Conservation (phyloP, 495 filamentous ascomycete genomes). For the Elaphomyces granulatus region DNA sequence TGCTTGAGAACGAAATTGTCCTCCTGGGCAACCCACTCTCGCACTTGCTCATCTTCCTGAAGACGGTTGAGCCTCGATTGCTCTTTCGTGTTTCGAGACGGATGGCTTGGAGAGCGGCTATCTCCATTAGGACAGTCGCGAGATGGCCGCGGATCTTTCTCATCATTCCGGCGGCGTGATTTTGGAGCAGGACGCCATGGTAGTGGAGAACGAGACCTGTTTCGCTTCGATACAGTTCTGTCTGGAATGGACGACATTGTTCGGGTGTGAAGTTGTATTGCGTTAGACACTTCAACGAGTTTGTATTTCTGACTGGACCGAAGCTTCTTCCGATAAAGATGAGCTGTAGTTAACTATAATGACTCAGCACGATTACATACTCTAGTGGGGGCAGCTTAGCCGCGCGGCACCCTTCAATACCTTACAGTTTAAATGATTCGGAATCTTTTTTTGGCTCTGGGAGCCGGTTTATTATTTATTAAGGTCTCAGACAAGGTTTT, state of each 20-base stretch:
- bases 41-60: constrained; percentile 62
- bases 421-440: too few species aligned
- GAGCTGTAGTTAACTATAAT: too few species aligned
- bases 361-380: too few species aligned
- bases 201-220: constrained; percentile 31
- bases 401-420: too few species aligned
- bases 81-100: constrained; percentile 29
- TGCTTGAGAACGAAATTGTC: constrained; percentile 94
- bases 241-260: constrained; percentile 24
- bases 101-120: constrained; percentile 9
- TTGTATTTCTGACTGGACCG: not conserved
- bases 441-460: too few species aligned
- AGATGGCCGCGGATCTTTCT: constrained; percentile 14
- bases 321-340: not conserved
- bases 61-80: constrained; percentile 43
- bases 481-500: too few species aligned
- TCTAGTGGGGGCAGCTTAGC: too few species aligned
- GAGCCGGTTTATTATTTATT: too few species aligned
- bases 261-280: too few species aligned
- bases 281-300: too few species aligned
- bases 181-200: constrained; percentile 29
- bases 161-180: constrained; percentile 21
- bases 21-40: constrained; percentile 82
- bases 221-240: constrained; percentile 20
- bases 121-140: not conserved